A percentile compares a stretch with the other conserved stretches of the same genome.
Conservation (phyloP, 805 yeast genomes). For the Pichia cabralensis region DNA sequence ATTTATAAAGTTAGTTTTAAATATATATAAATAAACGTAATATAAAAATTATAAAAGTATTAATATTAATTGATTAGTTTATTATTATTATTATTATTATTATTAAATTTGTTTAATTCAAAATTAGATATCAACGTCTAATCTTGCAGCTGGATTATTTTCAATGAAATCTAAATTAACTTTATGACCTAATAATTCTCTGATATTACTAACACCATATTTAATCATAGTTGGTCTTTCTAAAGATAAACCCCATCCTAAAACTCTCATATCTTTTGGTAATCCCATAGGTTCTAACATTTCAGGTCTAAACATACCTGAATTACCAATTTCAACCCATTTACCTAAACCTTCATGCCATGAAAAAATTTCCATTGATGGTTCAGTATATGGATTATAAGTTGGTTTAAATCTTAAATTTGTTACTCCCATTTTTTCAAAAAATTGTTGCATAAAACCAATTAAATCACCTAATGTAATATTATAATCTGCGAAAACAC, state of each 20-base stretch:
- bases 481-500: slow-evolving; percentile 95
- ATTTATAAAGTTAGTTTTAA: too few relatives aligned
- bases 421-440: slow-evolving; percentile 93
- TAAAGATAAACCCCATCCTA: slow-evolving; percentile 94
- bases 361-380: slow-evolving; percentile 94
- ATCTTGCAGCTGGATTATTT: slow-evolving; percentile 93
- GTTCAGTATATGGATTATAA: slow-evolving; percentile 98
- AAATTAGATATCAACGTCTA: slow-evolving; percentile 61
- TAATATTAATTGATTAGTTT: too few relatives aligned
- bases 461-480: slow-evolving; percentile 92
- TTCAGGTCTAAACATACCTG: slow-evolving; percentile 99
- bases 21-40: too few relatives aligned
- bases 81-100: too few relatives aligned
- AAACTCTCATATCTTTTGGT: slow-evolving; percentile 85
- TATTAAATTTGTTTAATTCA: too few relatives aligned
- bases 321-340: slow-evolving; percentile 99
- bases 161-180: slow-evolving; percentile 91
- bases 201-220: slow-evolving; percentile 88
- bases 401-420: slow-evolving; percentile 97
- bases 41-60: too few relatives aligned
- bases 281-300: slow-evolving; percentile 98
- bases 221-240: slow-evolving; percentile 99
- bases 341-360: slow-evolving; percentile 90
- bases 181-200: slow-evolving; percentile 96
- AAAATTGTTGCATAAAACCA: slow-evolving; percentile 97